Evolutionary conservation across 2,329 filamentous ascomycete genomes (phyloP).

Genomic region (Cordyceps pruinosa): DNA sequence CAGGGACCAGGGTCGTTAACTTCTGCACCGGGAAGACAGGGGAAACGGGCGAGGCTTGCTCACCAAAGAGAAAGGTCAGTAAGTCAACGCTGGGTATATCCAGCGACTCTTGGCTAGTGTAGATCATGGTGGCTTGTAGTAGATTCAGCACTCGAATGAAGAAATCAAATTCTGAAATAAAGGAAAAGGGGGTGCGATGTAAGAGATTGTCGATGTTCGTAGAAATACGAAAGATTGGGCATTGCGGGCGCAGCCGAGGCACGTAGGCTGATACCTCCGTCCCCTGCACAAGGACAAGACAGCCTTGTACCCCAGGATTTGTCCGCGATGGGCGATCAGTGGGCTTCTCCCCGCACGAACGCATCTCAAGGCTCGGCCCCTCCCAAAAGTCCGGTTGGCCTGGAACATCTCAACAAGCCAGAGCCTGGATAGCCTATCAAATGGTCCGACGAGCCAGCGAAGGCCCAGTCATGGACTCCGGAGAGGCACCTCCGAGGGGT

Average conservation of each 20-base stretch:
- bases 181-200: background rate
- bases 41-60: background rate
- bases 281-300: too few species aligned
- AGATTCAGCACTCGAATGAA: background rate
- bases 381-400: background rate
- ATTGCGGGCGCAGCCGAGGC: background rate
- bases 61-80: slow-evolving; percentile 38
- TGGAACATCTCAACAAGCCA: background rate
- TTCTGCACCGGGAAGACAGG: background rate
- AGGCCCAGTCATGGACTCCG: background rate
- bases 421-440: background rate
- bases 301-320: background rate
- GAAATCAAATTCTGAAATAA: background rate
- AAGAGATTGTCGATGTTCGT: too few species aligned
- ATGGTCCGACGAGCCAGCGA: background rate
- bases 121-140: slow-evolving; percentile 26
- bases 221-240: background rate
- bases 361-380: background rate
- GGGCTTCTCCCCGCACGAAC: background rate
- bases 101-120: slow-evolving; percentile 25
- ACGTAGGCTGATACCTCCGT: background rate
- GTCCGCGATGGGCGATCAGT: background rate
- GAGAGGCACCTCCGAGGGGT: background rate
- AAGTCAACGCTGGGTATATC: slow-evolving; percentile 35
- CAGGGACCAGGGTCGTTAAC: background rate